A percentile compares a stretch with the other conserved stretches of the same genome.
phyloP scores from a whole-genome alignment of 345 rosid species.

The Limnanthes douglasii region DNA sequence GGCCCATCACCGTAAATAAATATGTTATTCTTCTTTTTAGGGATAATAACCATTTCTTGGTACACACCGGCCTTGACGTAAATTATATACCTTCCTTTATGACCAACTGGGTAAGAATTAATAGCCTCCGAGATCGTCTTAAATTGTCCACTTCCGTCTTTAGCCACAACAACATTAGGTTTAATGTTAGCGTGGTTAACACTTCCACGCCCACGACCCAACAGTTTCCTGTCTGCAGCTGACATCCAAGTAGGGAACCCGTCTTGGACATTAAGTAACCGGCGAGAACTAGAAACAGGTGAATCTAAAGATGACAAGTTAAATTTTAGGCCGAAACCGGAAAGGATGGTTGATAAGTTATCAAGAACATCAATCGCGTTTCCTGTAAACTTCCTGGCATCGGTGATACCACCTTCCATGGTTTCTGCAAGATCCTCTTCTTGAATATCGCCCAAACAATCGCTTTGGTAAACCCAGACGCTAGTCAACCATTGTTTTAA shows the following conservation, averaged over 20 bases:
- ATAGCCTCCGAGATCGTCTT: constrained; percentile 41
- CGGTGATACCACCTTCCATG: constrained; percentile 13
- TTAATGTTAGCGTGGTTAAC: constrained; percentile 7
- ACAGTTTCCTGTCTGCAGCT: constrained; percentile 16
- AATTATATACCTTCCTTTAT: constrained; percentile 31
- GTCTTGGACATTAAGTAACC: constrained; percentile 17
- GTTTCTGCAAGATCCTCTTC: constrained; percentile 10
- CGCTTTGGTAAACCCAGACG: constrained; percentile 18
- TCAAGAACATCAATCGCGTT: constrained; percentile 39
- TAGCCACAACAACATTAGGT: constrained; percentile 53
- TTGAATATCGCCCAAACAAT: constrained; percentile 18
- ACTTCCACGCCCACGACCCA: constrained; percentile 18
- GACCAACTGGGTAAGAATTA: constrained; percentile 14
- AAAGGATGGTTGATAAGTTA: constrained; percentile 15
- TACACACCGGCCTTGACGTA: constrained; percentile 56
- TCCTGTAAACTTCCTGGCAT: constrained; percentile 23
- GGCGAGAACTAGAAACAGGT: constrained; percentile 22
- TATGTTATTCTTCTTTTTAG: constrained; percentile 29
- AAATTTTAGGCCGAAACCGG: constrained; percentile 11
- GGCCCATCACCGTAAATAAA: constrained; percentile 72
- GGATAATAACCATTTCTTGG: constrained; percentile 21
- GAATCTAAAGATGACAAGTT: constrained; percentile 5
- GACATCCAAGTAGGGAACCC: constrained; percentile 16
- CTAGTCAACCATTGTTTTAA: constrained; percentile 23
- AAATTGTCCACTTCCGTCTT: constrained; percentile 65